Base-by-base conservation (phyloP, 331 rosid genomes). In the Acacia pycnantha region DNA sequence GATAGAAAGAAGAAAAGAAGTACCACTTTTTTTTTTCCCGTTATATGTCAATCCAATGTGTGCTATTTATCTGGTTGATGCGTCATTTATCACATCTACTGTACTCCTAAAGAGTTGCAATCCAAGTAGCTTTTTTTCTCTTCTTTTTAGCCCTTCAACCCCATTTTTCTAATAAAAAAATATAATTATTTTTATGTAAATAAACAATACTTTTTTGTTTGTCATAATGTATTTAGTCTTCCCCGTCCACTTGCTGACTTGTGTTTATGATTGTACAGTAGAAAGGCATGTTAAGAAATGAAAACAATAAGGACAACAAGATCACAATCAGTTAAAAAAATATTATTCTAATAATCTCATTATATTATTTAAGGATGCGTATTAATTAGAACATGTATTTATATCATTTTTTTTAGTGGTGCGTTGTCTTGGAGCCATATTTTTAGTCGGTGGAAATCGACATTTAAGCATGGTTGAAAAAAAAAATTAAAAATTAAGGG, bases 361-460 rank as follows among this genome's bases (percentile, higher is more conserved):
- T 5, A 27, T 33, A 62, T 62, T 22, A 59, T 24, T 14, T 13
- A 26, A 62, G 37, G 33, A 61, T 61, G 40, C 2, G 37, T 13
- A 51, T 37, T 46, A 46, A 46, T 12, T 13, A 29, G 11, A 44
- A 15, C 29, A 31, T n/a, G 11, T 51, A 4, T 21, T 13, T 46
- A 5, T 65, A 51, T 26, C 27, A 53, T 43, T 81, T 77, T 81
- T 13, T 35, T 31, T 58, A 82, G 51, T 54, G 26, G 62, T 54
- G 62, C 3, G 62, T 54, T 21, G 26, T 18, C 62, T 54, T 54
- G 3, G 1, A 54, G 26, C 80, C 83, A 75, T 48, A 81, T 33
- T 73, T 82, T 69, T 46, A 59, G 82, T 73, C 19, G 64, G 41
- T 48, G 69, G 59, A 78, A 79, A 78, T 11, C 59, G 59, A 68